A percentile compares a stretch with the other conserved stretches of the same genome.
These are phyloP conservation scores for Lachancea sp. DNA, from an alignment of 805 yeast genomes.

Conservation along the genomic window DNA sequence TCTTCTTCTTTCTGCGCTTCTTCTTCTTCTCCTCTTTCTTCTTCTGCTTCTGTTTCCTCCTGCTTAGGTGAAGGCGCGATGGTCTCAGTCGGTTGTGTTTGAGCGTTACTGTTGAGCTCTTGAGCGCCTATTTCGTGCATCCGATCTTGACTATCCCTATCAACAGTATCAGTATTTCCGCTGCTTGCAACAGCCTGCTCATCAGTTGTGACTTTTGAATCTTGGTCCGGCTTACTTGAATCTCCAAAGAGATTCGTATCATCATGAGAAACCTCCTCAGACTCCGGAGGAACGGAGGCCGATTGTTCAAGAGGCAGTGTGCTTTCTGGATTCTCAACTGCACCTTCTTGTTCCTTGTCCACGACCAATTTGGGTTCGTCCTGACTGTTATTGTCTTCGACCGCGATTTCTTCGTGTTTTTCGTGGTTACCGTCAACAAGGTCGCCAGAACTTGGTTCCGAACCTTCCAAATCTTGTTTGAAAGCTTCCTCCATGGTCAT, in stretches of 20 bases:
- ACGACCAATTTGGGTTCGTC: background rate
- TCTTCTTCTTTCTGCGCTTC: too few relatives aligned
- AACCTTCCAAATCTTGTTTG: background rate
- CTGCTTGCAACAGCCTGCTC: too few relatives aligned
- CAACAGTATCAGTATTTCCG: too few relatives aligned
- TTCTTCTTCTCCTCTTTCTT: too few relatives aligned
- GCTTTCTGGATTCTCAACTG: background rate
- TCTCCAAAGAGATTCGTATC: background rate
- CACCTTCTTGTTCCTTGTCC: background rate
- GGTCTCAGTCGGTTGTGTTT: too few relatives aligned
- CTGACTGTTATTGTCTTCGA: background rate
- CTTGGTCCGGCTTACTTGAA: background rate
- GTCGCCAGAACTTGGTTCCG: background rate
- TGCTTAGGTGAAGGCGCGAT: too few relatives aligned
- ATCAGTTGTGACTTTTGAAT: background rate
- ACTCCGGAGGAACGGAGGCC: background rate
- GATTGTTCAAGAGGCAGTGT: background rate
- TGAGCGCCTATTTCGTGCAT: too few relatives aligned
- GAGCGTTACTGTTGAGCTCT: too few relatives aligned
- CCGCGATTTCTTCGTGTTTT: background rate
- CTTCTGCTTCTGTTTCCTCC: too few relatives aligned
- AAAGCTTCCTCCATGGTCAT: conserved; percentile 3
- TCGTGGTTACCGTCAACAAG: background rate
- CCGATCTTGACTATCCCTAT: too few relatives aligned
- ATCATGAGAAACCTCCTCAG: background rate